These are phyloP conservation scores for Trichodelitschia bisporula DNA, from an alignment of 495 filamentous ascomycete species.

Conservation along the genomic window DNA sequence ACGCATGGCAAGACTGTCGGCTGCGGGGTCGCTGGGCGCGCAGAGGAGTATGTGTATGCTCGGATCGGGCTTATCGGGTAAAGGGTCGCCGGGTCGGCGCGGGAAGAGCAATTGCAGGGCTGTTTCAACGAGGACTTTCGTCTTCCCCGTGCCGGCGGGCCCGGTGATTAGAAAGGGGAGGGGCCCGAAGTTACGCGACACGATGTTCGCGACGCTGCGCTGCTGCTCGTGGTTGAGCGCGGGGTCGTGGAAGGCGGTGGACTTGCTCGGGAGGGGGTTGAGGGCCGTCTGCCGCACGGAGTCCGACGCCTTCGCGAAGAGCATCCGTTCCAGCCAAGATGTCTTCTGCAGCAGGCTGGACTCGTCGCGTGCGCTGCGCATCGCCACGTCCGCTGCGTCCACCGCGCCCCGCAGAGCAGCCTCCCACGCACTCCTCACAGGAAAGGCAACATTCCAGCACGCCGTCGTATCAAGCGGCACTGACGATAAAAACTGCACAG, in stretches of 20 bases:
- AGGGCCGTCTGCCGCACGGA: constrained; percentile 17
- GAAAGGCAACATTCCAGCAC: too few relatives aligned
- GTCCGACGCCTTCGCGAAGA: constrained; percentile 22
- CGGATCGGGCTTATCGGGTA: too few relatives aligned
- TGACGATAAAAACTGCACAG: too few relatives aligned
- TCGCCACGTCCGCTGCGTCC: too few relatives aligned
- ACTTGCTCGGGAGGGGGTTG: constrained; percentile 12
- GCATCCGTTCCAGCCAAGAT: constrained; percentile 15
- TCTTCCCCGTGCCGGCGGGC: constrained; percentile 30
- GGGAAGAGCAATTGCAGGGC: constrained; percentile 21
- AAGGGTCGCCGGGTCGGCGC: too few relatives aligned
- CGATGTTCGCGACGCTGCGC: constrained; percentile 21
- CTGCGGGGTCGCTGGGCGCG: constrained; percentile 29
- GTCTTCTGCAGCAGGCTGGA: too few relatives aligned
- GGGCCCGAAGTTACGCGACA: constrained; percentile 20
- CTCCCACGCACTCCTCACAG: too few relatives aligned
- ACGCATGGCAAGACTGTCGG: constrained; percentile 25
- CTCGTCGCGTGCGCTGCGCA: too few relatives aligned
- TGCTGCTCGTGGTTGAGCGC: constrained; percentile 26
- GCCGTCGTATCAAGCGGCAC: too few relatives aligned
- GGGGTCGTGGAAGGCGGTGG: constrained; percentile 16
- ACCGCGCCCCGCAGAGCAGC: too few relatives aligned
- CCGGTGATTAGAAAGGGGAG: constrained; percentile 28
- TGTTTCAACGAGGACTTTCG: constrained; percentile 27
- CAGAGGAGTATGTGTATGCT: too few relatives aligned